Evolutionary conservation across 352 stramenopile genomes (phyloP).

Genomic region (Phytopythium vexans): DNA sequence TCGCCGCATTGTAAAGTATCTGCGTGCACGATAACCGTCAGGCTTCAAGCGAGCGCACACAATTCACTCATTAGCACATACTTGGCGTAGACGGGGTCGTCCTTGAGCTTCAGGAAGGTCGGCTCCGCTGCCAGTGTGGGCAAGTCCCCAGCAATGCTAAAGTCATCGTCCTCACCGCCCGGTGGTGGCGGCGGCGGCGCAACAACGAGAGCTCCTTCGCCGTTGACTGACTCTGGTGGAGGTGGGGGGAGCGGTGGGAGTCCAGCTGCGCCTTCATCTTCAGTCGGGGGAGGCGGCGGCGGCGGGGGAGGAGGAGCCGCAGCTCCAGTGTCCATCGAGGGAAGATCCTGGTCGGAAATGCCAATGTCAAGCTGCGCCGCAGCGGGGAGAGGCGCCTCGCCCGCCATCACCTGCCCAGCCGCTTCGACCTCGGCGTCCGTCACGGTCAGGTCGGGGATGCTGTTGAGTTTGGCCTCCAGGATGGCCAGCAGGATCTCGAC

Average conservation of each 20-base stretch:
- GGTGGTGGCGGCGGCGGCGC: constrained; percentile 23
- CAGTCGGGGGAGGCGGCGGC: constrained; percentile 15
- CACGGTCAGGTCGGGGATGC: constrained; percentile 74
- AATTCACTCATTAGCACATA: constrained; percentile 9
- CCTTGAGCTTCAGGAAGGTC: constrained; percentile 75
- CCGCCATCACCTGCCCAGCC: constrained; percentile 22
- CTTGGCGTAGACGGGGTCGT: constrained; percentile 78
- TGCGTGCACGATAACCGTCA: constrained; percentile 7
- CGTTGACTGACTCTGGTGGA: constrained; percentile 16
- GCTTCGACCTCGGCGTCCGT: constrained; percentile 56
- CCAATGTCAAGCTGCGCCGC: constrained; percentile 37
- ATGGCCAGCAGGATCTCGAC: constrained; percentile 84
- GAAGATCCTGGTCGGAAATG: constrained; percentile 68
- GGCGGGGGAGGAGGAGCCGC: constrained; percentile 26
- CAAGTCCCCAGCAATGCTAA: constrained; percentile 3
- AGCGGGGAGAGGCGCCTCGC: constrained; percentile 7
- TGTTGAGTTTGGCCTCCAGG: constrained; percentile 83
- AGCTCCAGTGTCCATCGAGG: constrained; percentile 34
- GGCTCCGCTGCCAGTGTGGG: constrained; percentile 13
- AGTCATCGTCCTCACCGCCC: constrained; percentile 24
- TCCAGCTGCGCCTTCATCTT: constrained; percentile 14
- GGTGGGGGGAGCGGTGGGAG: constrained; percentile 46
- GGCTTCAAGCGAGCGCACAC: background rate
- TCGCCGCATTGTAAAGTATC: constrained; percentile 81
- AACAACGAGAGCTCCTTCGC: constrained; percentile 13